Conservation (phyloP, 108 stramenopile genomes). For the Cyclostephanos invisitatus region DNA sequence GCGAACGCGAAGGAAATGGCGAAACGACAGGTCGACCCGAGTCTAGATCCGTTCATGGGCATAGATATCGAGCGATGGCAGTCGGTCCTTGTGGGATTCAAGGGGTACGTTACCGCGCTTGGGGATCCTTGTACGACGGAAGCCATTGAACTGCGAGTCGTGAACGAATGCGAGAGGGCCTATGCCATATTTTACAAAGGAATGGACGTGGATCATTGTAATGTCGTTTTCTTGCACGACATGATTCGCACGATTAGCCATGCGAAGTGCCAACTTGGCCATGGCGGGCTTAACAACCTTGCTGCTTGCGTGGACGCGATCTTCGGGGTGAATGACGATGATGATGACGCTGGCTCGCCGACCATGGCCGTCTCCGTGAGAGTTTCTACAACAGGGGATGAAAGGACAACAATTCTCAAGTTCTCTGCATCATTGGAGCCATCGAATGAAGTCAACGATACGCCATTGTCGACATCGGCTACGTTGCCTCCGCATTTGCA, state of each 20-base stretch:
- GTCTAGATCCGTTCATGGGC: slow-evolving; percentile 14
- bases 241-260: slow-evolving; percentile 32
- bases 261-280: slow-evolving; percentile 10
- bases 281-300: slow-evolving; percentile 11
- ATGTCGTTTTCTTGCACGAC: slow-evolving; percentile 28
- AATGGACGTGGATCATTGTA: slow-evolving; percentile 37
- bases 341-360: neutral
- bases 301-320: slow-evolving; percentile 21
- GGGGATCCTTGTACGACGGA: slow-evolving; percentile 18
- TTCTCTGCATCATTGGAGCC: slow-evolving; percentile 2
- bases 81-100: slow-evolving; percentile 24
- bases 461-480: neutral
- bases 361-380: slow-evolving; percentile 1
- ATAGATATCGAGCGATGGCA: slow-evolving; percentile 24
- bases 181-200: slow-evolving; percentile 34
- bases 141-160: slow-evolving; percentile 19
- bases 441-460: slow-evolving; percentile 9
- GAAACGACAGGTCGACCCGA: neutral
- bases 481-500: slow-evolving; percentile 30
- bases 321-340: slow-evolving; percentile 22
- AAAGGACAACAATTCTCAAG: slow-evolving; percentile 17
- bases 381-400: slow-evolving; percentile 18
- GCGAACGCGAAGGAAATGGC: slow-evolving; percentile 12
- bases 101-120: slow-evolving; percentile 29
- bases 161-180: slow-evolving; percentile 19